Base-by-base conservation (phyloP, 169 alveolate genomes). In the Plasmodium gaboni region DNA sequence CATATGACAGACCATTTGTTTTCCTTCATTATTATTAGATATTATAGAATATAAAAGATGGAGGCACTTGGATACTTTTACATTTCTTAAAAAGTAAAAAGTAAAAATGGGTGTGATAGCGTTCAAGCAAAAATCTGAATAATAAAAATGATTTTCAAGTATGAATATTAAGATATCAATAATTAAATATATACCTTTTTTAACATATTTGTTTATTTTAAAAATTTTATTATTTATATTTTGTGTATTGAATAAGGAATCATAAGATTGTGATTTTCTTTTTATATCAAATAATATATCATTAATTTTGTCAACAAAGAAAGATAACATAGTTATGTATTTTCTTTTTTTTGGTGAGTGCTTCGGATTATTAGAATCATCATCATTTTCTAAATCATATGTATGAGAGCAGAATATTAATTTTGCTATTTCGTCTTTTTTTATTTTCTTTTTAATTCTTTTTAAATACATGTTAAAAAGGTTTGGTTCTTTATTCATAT, bases 71-170 rank as follows among this genome's bases (percentile, higher is more conserved):
- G 13, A 12, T 1, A 24, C 50, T 10, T 64, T 26, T 55, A 76
- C 44, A 22, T 12, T 51, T 13, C 50, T 44, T 46, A 76, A 19
- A 55, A 63, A 57, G 38, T 76, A 76, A 8, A 76, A 68, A 0
- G 68, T 76, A 13, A 76, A 46, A 55, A 76, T 15, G 2, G 88
- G 88, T 28, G 61, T 61, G 6, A 76, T 12, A 22, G 76, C 74
- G 4, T 15, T 24, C 2, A 76, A 50, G 38, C 88, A 76, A 28
- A 76, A 76, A 64, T 76, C 88, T 4, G 88, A 32, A 48, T 53
- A 76, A 24, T 64, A 26, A 12, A 24, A 69, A 17, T 48, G 7
- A 1, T 64, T 53, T 9, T 76, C 74, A 19, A 76, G 68, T 17
- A 64, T 46, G 28, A 76, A 6, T 6, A 57, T 76, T 15, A 76